Base-by-base conservation (phyloP, 257 asterid genomes). In the Plectranthus barbatus region DNA sequence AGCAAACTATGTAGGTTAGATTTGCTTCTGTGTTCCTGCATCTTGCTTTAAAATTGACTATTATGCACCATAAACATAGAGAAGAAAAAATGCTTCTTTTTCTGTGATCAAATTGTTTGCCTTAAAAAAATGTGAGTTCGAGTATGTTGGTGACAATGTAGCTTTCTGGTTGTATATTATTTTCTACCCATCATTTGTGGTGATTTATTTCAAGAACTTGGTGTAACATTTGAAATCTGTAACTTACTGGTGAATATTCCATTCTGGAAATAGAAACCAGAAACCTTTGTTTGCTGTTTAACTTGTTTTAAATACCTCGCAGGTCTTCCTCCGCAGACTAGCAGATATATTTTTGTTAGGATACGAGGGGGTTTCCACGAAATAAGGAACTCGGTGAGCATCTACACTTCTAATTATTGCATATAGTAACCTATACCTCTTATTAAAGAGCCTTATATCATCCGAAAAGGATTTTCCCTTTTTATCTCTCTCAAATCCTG, bases 361-460 rank as follows among this genome's bases (percentile, higher is more conserved):
- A 93, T 93, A 75, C 86, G 90, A 61, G 96, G 99, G 10, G 99
- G 96, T 69, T 93, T 90, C 74, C 99, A 93, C 41, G 97, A 90
- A 83, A 87, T 93, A 60, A 89, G 94, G 71, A 90, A 85, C 80
- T 90, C 92, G 55, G 99, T 90, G 77, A 82, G 97, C 63, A 36
- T 39, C 6, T 36, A 6, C 1, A 55, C 19, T 62, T 42, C 6
- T 51, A 53, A 12, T 68, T 18, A 39, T 9, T 2, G 45, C 33
- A 10, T 56, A 3, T n/a, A 11, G 31, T 31, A 17, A 15, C 61
- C 50, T 13, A 19, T 1, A 26, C 31, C 31, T 26, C 31, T 26
- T 26, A 26, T 26, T 1, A 5, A 26, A 26, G 31, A 26, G 31
- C 31, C 31, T 26, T 26, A 26, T 26, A n/a, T 26, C 31, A 1